A percentile compares a stretch with the other conserved stretches of the same genome.
Conservation (phyloP, 2,329 filamentous ascomycete species). For the Pestalotiopsis sp. region DNA sequence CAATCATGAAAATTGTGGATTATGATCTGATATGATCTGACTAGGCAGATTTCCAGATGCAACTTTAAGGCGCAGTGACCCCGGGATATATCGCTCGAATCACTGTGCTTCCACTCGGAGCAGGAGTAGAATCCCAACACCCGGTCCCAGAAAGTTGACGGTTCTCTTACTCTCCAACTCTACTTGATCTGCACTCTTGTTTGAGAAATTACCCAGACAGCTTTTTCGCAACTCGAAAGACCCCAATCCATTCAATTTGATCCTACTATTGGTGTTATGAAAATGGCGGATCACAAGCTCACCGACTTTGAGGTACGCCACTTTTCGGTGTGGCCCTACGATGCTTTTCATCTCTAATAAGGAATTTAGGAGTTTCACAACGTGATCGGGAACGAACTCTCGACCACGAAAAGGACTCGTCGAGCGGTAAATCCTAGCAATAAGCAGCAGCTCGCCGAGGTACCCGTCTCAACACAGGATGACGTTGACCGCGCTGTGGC, state of each 20-base stretch:
- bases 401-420: neutral
- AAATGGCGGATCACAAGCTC: neutral
- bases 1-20: neutral
- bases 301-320: neutral
- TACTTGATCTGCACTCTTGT: neutral
- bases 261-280: neutral
- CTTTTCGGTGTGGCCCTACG: neutral
- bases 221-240: neutral
- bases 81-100: neutral
- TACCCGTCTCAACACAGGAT: neutral
- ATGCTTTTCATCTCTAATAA: neutral
- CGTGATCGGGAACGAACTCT: neutral
- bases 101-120: neutral
- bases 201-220: neutral
- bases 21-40: neutral
- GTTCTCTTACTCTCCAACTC: neutral
- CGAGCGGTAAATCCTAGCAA: neutral
- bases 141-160: neutral
- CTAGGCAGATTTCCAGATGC: neutral
- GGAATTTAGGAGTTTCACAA: neutral
- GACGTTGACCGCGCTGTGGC: neutral
- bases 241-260: neutral
- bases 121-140: neutral
- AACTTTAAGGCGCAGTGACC: neutral
- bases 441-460: neutral